Base-by-base conservation (phyloP, 2,329 filamentous ascomycete genomes). In the Pseudogymnoascus sp. region DNA sequence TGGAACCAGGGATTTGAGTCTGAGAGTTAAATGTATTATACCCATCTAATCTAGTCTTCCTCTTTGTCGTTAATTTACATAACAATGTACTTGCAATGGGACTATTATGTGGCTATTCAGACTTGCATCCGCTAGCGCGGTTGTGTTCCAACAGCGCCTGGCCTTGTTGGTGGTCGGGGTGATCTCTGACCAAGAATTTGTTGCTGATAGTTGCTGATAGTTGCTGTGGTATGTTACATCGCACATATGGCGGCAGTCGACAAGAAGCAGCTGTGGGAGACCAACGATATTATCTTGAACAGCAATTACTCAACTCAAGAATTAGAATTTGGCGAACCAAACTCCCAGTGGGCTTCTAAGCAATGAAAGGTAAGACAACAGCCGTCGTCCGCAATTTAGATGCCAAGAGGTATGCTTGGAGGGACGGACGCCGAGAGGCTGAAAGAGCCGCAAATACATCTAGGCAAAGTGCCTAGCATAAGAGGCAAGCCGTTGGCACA, bases 1-100 rank as follows among this genome's bases (percentile, higher is more conserved):
- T 63, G 62, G 64, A 61, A 66, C 37, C 33, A 60, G 35, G 59
- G 49, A 14, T 55, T 55, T 21, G 49, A 55, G 28, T 7, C 49
- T 14, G 8, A 14, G 1, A 55, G 16, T 21, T 33, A 9, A 35
- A 33, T 55, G 28, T 45, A 25, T 45, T 45, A 45, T 31, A 45
- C 41, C 41, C 41, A 14, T 14, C 21, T 45, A 5, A 45, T 14
- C 9, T 23, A 14, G 11, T 7, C 4, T 45, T 45, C 5, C 11
- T 23, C 21, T 5, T 14, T 8, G 8, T 45, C 9, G 40, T 21
- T 14, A 6, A 8, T 23, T 23, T 14, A 23, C 11, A 23, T 45
- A 45, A 45, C 21, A 38, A 45, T 8, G 5, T 18, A 18, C 38
- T 41, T 41, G 7, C 38, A 43, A 18, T 43, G 2, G 5, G 0